Evolutionary conservation across 371 early-diverging fungal genomes (phyloP).

Genomic region (Mortierella sp.): DNA sequence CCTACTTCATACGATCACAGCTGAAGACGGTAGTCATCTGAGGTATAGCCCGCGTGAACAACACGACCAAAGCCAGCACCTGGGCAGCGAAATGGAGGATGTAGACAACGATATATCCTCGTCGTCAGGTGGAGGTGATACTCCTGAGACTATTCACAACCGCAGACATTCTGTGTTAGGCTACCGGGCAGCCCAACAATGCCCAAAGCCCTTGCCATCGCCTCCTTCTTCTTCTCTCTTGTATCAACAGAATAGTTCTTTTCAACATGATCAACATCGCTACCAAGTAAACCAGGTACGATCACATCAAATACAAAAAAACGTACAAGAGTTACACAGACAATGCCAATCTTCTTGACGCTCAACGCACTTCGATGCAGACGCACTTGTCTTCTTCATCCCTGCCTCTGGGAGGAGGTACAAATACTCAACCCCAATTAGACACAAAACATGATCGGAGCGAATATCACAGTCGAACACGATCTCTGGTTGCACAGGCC

Average conservation of each 20-base stretch:
- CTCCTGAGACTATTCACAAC: not conserved
- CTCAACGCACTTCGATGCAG: not conserved
- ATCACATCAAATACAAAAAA: not conserved
- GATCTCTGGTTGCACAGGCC: constrained; percentile 20
- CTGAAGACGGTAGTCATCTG: constrained; percentile 8
- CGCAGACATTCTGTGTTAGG: not conserved
- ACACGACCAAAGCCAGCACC: constrained; percentile 11
- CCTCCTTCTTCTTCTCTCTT: not conserved
- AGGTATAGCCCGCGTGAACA: constrained; percentile 12
- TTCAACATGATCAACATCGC: not conserved
- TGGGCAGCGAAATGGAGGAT: not conserved
- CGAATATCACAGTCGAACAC: not conserved
- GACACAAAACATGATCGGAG: not conserved
- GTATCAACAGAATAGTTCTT: not conserved
- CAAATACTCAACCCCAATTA: not conserved
- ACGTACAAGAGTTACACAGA: not conserved
- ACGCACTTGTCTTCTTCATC: not conserved
- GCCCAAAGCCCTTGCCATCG: constrained; percentile 9
- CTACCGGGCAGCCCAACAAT: not conserved
- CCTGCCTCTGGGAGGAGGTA: not conserved
- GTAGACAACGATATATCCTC: not conserved
- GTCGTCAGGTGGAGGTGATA: not conserved
- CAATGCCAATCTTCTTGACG: not conserved
- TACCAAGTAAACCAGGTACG: not conserved
- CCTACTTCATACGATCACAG: not conserved